Base-by-base conservation (phyloP, 495 filamentous ascomycete genomes). In the Xylaria palmicola region DNA sequence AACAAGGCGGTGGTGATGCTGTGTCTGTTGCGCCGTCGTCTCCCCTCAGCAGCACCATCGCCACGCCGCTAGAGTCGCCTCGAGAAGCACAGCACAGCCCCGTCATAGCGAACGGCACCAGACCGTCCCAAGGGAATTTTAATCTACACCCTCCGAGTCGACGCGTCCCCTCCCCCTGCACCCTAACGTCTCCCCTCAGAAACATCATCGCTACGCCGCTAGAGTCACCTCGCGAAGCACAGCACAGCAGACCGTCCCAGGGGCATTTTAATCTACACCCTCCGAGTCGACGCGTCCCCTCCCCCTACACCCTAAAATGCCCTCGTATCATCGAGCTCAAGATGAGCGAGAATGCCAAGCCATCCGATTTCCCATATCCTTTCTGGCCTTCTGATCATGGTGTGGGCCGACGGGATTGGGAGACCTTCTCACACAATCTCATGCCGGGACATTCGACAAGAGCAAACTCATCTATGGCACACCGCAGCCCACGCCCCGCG, bases 391-490 rank as follows among this genome's bases (percentile, higher is more conserved):
- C 50, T 0, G 62, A 60, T 6, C 72, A 74, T 26, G 79, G 79
- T 54, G 70, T 79, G 9, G 69, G 66, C 15, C 55, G 67, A 13
- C 67, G 77, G 59, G 79, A 83, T 54, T 83, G 81, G 81, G 68
- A 69, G 53, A 81, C 81, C 0, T 83, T 83, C 58, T 56, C 78
- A 17, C 82, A 83, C 58, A 77, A 74, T 56, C 63, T 75, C 53
- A 41, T 75, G 19, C 77, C 72, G 8, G 59, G 73, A 60, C 71
- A 71, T 50, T 55, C 59, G 6, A 69, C 67, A 0, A 62, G 54
- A 27, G 60, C 64, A 32, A 77, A 77, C 55, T 73, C 72, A 20
- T 59, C 64, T 30, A 58, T 75, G 12, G 48, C 75, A 45, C 71
- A 77, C 29, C 68, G 74, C 29, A 78, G 78, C 60, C 41, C 76